Evolutionary conservation across 805 yeast genomes (phyloP).

Genomic region (Kluyveromyces wickerhamii): DNA sequence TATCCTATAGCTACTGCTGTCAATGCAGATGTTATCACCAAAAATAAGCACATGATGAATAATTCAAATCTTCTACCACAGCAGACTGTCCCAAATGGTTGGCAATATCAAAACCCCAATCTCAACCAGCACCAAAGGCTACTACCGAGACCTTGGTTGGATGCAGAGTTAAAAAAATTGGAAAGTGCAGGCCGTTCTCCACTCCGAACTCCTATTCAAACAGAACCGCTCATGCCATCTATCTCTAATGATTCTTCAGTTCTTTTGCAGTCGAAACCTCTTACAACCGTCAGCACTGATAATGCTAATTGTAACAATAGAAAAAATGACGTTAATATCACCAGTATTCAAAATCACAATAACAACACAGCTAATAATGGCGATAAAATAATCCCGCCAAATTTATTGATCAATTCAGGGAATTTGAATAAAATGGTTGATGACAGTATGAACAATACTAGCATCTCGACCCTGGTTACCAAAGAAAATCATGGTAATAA

Average conservation of each 20-base stretch:
- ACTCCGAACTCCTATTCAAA: not conserved
- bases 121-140: constrained; percentile 1
- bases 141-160: constrained; percentile 4
- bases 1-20: too few relatives aligned
- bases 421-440: not conserved
- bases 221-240: not conserved
- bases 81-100: not conserved
- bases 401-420: not conserved
- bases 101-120: not conserved
- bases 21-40: not conserved
- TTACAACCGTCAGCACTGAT: not conserved
- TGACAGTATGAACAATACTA: not conserved
- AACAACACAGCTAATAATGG: not conserved
- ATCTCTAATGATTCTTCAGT: not conserved
- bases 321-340: not conserved
- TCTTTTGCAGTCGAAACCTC: not conserved
- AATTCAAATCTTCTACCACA: not conserved
- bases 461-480: not conserved
- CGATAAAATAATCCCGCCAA: not conserved
- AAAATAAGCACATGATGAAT: not conserved
- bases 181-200: not conserved
- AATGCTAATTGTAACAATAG: not conserved
- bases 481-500: not conserved
- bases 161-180: not conserved
- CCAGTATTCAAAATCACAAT: not conserved